Evolutionary conservation across 1,284 basidiomycete genomes (phyloP).

Genomic region (Rhodotorula sp.): DNA sequence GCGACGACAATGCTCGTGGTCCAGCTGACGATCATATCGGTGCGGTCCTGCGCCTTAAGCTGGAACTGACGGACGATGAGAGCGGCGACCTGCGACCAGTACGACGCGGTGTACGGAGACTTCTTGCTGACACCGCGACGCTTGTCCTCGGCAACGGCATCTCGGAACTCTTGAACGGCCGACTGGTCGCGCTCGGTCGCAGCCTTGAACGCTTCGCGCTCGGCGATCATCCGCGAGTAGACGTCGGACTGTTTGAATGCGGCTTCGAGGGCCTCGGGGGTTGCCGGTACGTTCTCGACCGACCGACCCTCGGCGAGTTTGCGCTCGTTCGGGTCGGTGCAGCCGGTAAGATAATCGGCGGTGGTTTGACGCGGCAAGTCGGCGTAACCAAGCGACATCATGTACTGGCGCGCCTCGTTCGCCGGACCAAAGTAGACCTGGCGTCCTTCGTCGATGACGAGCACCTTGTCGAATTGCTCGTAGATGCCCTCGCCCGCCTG

Average conservation of each 20-base stretch:
- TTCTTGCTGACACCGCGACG: constrained; percentile 76
- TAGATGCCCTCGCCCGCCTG: constrained; percentile 63
- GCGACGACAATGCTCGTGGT: constrained; percentile 57
- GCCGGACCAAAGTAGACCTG: constrained; percentile 80
- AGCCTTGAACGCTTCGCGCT: constrained; percentile 63
- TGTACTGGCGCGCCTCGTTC: constrained; percentile 73
- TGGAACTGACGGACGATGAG: constrained; percentile 70
- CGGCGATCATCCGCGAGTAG: constrained; percentile 55
- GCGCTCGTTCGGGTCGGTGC: constrained; percentile 74
- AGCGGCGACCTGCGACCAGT: constrained; percentile 67
- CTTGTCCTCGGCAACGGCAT: constrained; percentile 64
- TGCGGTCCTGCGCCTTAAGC: constrained; percentile 73
- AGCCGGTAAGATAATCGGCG: constrained; percentile 77
- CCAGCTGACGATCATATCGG: constrained; percentile 61
- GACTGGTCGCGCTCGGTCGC: constrained; percentile 59
- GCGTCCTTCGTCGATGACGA: constrained; percentile 74
- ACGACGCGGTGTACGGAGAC: constrained; percentile 82
- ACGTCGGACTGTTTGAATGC: constrained; percentile 63
- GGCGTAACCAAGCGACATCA: constrained; percentile 54
- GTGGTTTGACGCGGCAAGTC: constrained; percentile 64
- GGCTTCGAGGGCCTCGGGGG: constrained; percentile 67
- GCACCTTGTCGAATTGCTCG: constrained; percentile 70
- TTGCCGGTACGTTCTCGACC: constrained; percentile 64
- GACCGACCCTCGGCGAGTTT: constrained; percentile 72
- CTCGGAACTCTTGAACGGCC: constrained; percentile 62